A percentile compares a stretch with the other conserved stretches of the same genome.
Conservation (phyloP, 768 basidiomycete species). For the Suillus luteus region DNA sequence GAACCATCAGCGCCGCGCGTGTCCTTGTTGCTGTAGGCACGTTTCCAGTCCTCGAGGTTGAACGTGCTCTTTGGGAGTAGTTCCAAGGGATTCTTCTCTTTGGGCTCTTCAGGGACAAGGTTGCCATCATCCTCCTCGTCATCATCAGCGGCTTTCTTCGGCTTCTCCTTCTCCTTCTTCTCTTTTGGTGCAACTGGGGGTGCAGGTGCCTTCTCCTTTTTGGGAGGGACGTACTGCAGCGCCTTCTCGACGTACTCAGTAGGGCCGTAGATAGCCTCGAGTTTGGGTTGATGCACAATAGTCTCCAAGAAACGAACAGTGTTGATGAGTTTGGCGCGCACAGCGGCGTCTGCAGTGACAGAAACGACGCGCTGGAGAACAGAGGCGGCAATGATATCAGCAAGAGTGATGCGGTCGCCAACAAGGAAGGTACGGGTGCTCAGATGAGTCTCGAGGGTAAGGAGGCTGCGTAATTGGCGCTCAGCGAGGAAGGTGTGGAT, state of each 20-base stretch:
- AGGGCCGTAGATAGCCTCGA: constrained; percentile 68
- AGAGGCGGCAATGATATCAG: constrained; percentile 75
- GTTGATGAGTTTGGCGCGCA: constrained; percentile 71
- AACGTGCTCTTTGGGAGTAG: constrained; percentile 83
- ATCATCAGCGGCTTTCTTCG: constrained; percentile 52
- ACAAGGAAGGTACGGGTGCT: constrained; percentile 85
- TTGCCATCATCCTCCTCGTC: constrained; percentile 76
- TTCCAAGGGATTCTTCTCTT: constrained; percentile 93
- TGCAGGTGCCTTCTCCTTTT: constrained; percentile 60
- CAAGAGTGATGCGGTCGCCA: constrained; percentile 91
- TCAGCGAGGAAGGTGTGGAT: constrained; percentile 58
- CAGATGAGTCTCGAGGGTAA: constrained; percentile 75
- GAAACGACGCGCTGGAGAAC: constrained; percentile 54
- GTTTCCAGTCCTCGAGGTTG: constrained; percentile 97
- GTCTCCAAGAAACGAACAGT: constrained; percentile 86
- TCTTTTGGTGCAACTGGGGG: constrained; percentile 50
- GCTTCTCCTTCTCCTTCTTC: constrained; percentile 68
- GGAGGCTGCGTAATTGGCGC: constrained; percentile 56
- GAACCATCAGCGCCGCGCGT: constrained; percentile 81
- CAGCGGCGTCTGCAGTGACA: constrained; percentile 63
- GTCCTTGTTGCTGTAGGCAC: constrained; percentile 98
- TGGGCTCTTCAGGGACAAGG: constrained; percentile 78
- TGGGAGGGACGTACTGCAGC: constrained; percentile 67
- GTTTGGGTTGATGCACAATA: constrained; percentile 77
- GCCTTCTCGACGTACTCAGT: constrained; percentile 68